These are phyloP conservation scores for Chalara sp. DNA, from an alignment of 2,329 filamentous ascomycete species.

Conservation along the genomic window DNA sequence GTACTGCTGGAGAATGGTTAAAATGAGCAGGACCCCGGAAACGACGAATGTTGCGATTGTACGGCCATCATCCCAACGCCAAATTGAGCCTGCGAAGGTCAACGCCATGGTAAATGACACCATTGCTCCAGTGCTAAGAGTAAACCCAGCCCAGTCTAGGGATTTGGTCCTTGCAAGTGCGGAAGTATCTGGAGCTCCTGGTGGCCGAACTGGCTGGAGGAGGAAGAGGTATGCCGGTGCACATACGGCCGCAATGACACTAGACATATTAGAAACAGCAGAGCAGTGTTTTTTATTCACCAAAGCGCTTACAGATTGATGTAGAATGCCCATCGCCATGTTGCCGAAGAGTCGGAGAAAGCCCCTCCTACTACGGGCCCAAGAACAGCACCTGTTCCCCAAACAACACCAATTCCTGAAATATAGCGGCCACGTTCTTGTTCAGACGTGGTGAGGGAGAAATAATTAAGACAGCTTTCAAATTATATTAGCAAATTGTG, in stretches of 20 bases:
- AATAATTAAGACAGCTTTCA: slow-evolving; percentile 23
- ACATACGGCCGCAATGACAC: not conserved
- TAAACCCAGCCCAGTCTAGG: not conserved
- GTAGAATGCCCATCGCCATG: slow-evolving; percentile 31
- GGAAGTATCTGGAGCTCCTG: not conserved
- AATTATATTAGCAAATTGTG: not conserved
- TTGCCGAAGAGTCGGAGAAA: slow-evolving; percentile 25
- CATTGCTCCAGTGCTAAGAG: not conserved
- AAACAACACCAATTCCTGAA: slow-evolving; percentile 23
- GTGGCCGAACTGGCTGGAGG: not conserved
- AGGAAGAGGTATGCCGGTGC: not conserved
- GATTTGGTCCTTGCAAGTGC: not conserved
- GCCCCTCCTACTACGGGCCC: slow-evolving; percentile 31
- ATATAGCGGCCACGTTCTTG: slow-evolving; percentile 28
- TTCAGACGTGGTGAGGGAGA: slow-evolving; percentile 23
- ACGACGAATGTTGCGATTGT: not conserved
- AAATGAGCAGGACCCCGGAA: not conserved
- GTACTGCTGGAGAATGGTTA: slow-evolving; percentile 8
- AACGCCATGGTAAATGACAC: not conserved
- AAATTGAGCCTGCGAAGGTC: not conserved
- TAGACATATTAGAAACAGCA: not conserved
- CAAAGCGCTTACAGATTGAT: slow-evolving; percentile 17
- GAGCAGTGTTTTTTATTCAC: not conserved
- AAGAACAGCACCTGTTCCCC: slow-evolving; percentile 33
- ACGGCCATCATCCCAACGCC: not conserved